phyloP scores from a whole-genome alignment of 2,329 filamentous ascomycete species.

The Penicillium sp. region DNA sequence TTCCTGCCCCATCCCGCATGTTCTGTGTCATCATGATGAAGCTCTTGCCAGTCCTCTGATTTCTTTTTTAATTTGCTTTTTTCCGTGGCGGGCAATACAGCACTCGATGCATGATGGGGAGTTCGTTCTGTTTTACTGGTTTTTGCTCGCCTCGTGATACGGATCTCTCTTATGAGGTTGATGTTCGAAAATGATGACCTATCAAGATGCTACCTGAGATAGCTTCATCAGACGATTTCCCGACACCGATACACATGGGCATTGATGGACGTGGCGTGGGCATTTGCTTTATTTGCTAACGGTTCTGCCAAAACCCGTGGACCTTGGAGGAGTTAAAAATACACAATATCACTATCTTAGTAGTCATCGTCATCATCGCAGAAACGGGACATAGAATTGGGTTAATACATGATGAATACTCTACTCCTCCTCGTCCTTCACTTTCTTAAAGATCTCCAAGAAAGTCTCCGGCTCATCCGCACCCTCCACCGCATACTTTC shows the following conservation, averaged over 20 bases:
- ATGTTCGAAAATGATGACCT: neutral
- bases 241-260: neutral
- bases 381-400: neutral
- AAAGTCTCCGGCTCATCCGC: conserved; percentile 68
- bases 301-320: neutral
- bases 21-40: conserved; percentile 1
- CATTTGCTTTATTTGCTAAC: neutral
- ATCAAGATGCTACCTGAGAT: neutral
- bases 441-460: conserved; percentile 59
- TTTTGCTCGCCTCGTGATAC: neutral
- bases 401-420: too few relatives aligned
- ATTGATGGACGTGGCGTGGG: neutral
- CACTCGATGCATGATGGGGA: conserved; percentile 5
- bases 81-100: neutral
- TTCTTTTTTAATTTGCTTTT: neutral
- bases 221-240: neutral
- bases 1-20: neutral
- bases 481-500: conserved; percentile 61
- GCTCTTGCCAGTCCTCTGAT: neutral
- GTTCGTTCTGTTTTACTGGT: conserved; percentile 4
- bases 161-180: neutral
- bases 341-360: neutral
- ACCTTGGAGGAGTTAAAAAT: neutral
- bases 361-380: neutral
- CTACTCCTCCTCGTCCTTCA: conserved; percentile 45